Percentiles rank a stretch among this genome's conserved stretches.
Evolutionary conservation across 192 early-diverging fungal species (phyloP).

Genomic region (Hyaloraphidium curvatum): DNA sequence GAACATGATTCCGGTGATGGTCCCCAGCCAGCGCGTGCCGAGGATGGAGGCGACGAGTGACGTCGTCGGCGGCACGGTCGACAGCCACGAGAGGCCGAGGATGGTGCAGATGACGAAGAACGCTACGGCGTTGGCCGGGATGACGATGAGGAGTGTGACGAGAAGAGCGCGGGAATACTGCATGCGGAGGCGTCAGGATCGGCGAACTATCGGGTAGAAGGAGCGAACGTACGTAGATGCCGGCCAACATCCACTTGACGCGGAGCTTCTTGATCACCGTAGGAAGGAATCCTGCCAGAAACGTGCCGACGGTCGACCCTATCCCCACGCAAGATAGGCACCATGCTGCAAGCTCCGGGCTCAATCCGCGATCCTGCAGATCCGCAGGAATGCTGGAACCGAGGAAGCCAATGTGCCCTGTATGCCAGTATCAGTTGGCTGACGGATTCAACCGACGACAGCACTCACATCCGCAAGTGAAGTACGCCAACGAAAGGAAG

Average conservation of each 20-base stretch:
- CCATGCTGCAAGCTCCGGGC: not conserved
- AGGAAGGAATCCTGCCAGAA: not conserved
- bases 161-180: not conserved
- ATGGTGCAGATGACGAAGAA: not conserved
- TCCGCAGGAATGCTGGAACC: not conserved
- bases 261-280: not conserved
- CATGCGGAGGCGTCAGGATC: too few relatives aligned
- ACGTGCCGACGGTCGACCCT: not conserved
- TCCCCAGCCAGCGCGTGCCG: too few relatives aligned
- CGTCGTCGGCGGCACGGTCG: conserved; percentile 1
- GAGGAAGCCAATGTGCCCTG: not conserved
- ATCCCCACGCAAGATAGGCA: not conserved
- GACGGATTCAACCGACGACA: not conserved
- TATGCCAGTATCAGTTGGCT: not conserved
- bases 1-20: too few relatives aligned
- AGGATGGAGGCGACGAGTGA: too few relatives aligned
- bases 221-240: not conserved
- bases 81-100: not conserved
- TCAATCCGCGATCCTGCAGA: not conserved
- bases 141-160: not conserved
- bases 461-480: not conserved
- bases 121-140: not conserved
- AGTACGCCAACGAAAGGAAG: not conserved
- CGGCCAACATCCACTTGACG: not conserved
- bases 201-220: too few relatives aligned